Percentiles rank a stretch among this genome's conserved stretches.
Conservation (phyloP, 495 filamentous ascomycete genomes). For the Collariella sp. region DNA sequence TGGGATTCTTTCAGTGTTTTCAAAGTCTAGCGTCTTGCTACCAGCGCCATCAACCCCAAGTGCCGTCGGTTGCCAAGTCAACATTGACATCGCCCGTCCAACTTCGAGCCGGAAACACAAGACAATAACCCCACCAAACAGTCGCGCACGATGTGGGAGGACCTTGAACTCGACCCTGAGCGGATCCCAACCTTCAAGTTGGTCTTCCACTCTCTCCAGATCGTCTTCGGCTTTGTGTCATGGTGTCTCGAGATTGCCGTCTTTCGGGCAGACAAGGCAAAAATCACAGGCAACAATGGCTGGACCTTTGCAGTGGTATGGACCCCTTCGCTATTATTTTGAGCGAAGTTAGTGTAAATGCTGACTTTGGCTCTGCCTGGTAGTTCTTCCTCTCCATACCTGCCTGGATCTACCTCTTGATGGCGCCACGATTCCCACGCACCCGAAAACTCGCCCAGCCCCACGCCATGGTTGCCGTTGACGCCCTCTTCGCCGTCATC, state of each 20-base stretch:
- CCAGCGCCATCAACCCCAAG: neutral
- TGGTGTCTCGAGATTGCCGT: conserved; percentile 68
- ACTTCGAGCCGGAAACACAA: neutral
- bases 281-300: conserved; percentile 58
- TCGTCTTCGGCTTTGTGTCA: conserved; percentile 57
- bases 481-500: conserved; percentile 62
- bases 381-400: conserved; percentile 83
- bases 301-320: conserved; percentile 76
- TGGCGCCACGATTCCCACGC: conserved; percentile 77
- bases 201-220: conserved; percentile 52
- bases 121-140: neutral
- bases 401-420: conserved; percentile 71
- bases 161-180: conserved; percentile 41
- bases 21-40: neutral
- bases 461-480: conserved; percentile 69
- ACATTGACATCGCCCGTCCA: neutral
- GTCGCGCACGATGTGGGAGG: conserved; percentile 27
- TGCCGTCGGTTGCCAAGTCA: neutral
- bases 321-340: neutral
- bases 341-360: neutral
- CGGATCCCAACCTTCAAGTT: conserved; percentile 50
- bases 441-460: conserved; percentile 71
- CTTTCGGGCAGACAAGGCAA: conserved; percentile 51
- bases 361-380: neutral
- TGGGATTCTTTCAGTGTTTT: neutral